A percentile compares a stretch with the other conserved stretches of the same genome.
phyloP scores from a whole-genome alignment of 2,329 filamentous ascomycete species.

The Pyrenophora teres region DNA sequence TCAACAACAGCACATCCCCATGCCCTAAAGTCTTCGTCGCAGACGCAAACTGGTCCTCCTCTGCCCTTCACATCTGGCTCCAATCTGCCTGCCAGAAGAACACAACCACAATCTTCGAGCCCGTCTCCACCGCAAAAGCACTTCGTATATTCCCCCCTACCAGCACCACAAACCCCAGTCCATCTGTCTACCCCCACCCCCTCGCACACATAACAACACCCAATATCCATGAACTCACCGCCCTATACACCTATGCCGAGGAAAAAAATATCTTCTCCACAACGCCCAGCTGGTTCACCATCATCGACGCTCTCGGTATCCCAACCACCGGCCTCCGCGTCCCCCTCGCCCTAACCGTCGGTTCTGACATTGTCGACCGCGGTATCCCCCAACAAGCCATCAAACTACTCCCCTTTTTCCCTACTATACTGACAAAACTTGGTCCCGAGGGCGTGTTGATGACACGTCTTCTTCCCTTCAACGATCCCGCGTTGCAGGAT shows the following conservation, averaged over 20 bases:
- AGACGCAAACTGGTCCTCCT: conserved; percentile 82
- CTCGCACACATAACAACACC: conserved; percentile 78
- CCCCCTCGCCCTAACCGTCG: conserved; percentile 71
- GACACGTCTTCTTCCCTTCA: conserved; percentile 69
- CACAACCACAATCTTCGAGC: conserved; percentile 74
- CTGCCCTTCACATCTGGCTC: conserved; percentile 71
- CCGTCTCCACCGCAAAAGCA: conserved; percentile 83
- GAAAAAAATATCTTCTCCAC: conserved; percentile 68
- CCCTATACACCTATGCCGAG: conserved; percentile 76
- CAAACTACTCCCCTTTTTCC: conserved; percentile 86
- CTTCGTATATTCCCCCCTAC: conserved; percentile 64
- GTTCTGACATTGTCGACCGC: conserved; percentile 69
- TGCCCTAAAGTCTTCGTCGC: conserved; percentile 77
- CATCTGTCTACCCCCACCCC: conserved; percentile 61
- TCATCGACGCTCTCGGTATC: conserved; percentile 81
- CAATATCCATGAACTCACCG: conserved; percentile 78
- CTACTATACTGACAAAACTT: conserved; percentile 82
- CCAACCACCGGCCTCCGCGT: conserved; percentile 70
- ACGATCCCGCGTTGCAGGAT: conserved; percentile 69
- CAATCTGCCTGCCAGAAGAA: conserved; percentile 56
- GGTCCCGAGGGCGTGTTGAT: conserved; percentile 76
- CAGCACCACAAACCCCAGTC: conserved; percentile 62
- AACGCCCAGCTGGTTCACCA: conserved; percentile 72
- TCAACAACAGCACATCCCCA: conserved; percentile 15
- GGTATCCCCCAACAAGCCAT: conserved; percentile 84